Evolutionary conservation across 805 yeast species (phyloP), one percentile per base, ranked within the genome.

Genomic region (Metschnikowia henanensis): DNA sequence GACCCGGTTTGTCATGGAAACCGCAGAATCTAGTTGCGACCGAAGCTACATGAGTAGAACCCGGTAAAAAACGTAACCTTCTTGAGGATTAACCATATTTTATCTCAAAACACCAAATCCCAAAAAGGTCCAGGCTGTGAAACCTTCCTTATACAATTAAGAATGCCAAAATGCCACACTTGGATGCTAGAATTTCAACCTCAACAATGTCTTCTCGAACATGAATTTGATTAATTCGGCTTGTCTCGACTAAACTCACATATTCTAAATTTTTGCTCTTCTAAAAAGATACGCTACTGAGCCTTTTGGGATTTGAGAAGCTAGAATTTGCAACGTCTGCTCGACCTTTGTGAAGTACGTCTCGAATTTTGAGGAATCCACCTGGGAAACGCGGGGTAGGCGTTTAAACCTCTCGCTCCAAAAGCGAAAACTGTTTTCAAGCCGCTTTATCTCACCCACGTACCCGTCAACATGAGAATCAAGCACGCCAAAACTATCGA

Each of bases 391-490:
- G 9, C 4, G 10, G 1, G 12, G n/a, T 19, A 41, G 13, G 3
- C 9, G 12, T 5, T 5, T 10, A 16, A 41, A 41, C 2, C 26
- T 17, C 15, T 18, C 39, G 31, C 35, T 30, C 44, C 44, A 41
- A 18, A 35, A 35, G 2, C 30, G 13, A 12, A 41, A 30, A 29
- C 44, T 35, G 17, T 16, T 18, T 16, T 22, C 30, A 17, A 41
- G 39, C 7, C 39, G 31, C 5, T 22, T 10, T 9, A 41, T 13
- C 21, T 30, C 37, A 0, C 33, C 30, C 15, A 30, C 21, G 19
- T 25, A 41, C 12, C 28, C 30, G 16, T 36, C 33, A 8, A 31
- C 17, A 15, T 36, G 36, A 17, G 21, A 13, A 25, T 41, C 45
- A 17, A 41, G 45, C 2, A n/a, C 16, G 4, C 45, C 45, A 9